Evolutionary conservation across 192 early-diverging fungal species (phyloP), one percentile per base, ranked within the genome.

Genomic region (Funneliformis geosporum): DNA sequence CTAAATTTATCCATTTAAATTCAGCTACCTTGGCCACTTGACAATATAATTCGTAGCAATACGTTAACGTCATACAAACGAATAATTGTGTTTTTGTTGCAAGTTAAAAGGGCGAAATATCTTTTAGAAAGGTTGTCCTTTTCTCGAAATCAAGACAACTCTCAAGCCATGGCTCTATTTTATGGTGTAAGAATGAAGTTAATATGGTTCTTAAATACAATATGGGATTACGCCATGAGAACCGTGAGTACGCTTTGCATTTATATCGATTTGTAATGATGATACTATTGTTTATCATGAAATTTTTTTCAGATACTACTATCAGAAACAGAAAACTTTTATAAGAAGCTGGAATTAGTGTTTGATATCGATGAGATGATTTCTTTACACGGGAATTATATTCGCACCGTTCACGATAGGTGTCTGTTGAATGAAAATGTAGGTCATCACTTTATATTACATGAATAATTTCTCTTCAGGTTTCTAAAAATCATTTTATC

Each of bases 371-470:
- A 86, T 82, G 82, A 86, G 25, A 84, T 86, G 50, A 76, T 83
- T 40, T 43, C 66, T 2, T 44, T 81, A 4, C 84, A 86, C 74
- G 50, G 73, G 7, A 42, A 74, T 28, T 86, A 83, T 72, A 59
- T 85, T 28, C 71, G 65, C 2, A 62, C 60, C 10, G 82, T 85
- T 44, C 39, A 78, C 16, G 84, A 84, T 72, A 60, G 82, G 43
- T 86, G 85, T 74, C 55, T 86, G 23, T 55, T 86, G 14, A 85
- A 82, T 39, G 66, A 80, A 39, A 82, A 83, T 80, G 85, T 83
- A 78, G 12, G 44, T n/a, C 47, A 11, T 2, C 6, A 14, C 38
- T 42, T 27, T 62, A 40, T 40, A 0, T 78, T 43, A 25, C 55
- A 25, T 12, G 1, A 39, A 28, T 0, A 6, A 25, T 18, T 25